phyloP scores from a whole-genome alignment of 2,329 filamentous ascomycete genomes.

The Ceratocystis lukuohia region DNA sequence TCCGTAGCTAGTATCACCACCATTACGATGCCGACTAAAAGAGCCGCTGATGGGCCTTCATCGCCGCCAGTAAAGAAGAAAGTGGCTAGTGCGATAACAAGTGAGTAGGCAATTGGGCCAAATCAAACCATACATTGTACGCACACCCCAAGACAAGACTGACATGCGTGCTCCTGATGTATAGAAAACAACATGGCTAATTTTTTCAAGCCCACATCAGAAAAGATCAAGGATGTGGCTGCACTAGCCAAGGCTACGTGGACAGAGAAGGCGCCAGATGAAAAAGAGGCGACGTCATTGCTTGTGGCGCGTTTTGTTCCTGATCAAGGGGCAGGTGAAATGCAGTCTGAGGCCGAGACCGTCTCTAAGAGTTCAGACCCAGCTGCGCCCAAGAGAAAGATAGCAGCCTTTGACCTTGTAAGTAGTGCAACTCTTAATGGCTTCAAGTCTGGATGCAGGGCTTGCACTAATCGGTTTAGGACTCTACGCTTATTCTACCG shows the following conservation, averaged over 20 bases:
- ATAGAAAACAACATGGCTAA: slow-evolving; percentile 57
- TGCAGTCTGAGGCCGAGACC: slow-evolving; percentile 20
- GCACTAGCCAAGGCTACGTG: slow-evolving; percentile 34
- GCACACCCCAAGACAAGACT: not conserved
- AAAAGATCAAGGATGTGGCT: slow-evolving; percentile 67
- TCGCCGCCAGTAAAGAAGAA: slow-evolving; percentile 15
- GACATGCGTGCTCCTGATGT: not conserved
- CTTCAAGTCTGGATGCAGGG: not conserved
- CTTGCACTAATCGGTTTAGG: slow-evolving; percentile 33
- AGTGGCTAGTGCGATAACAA: slow-evolving; percentile 4
- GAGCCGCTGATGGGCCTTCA: slow-evolving; percentile 6
- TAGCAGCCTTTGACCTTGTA: slow-evolving; percentile 60
- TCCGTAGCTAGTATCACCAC: not conserved
- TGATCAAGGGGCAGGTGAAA: slow-evolving; percentile 23
- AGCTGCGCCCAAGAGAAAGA: slow-evolving; percentile 31
- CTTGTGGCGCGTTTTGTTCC: slow-evolving; percentile 61
- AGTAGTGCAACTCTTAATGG: slow-evolving; percentile 15
- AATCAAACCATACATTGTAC: not conserved
- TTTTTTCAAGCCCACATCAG: slow-evolving; percentile 78
- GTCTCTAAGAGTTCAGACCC: not conserved
- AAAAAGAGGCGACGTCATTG: slow-evolving; percentile 42
- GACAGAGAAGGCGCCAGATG: slow-evolving; percentile 46
- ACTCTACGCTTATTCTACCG: slow-evolving; percentile 74
- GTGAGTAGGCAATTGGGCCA: slow-evolving; percentile 1
- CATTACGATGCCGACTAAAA: slow-evolving; percentile 11